These are phyloP conservation scores for Agaricales sp. DNA, from an alignment of 1,284 basidiomycete genomes.

Conservation along the genomic window DNA sequence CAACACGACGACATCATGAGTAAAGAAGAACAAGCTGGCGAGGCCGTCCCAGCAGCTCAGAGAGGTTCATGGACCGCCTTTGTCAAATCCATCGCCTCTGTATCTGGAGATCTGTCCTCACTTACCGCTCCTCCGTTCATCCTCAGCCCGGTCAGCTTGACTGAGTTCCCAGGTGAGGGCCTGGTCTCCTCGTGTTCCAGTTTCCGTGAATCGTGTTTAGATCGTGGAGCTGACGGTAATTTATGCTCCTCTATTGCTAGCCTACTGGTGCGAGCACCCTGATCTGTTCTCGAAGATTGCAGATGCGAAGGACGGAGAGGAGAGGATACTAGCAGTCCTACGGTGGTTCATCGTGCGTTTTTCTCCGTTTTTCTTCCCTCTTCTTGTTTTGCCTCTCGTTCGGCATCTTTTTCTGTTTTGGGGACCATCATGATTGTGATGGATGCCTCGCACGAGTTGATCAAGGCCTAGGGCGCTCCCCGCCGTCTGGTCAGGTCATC, in stretches of 20 bases:
- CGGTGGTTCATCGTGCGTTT: slow-evolving; percentile 83
- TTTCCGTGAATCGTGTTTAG: slow-evolving; percentile 5
- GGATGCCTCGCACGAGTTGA: too few species aligned
- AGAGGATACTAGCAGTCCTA: slow-evolving; percentile 67
- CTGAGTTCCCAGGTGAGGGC: slow-evolving; percentile 73
- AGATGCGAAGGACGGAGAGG: slow-evolving; percentile 61
- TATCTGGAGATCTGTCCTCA: slow-evolving; percentile 88
- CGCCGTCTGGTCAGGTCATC: not conserved
- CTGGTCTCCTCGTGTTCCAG: not conserved
- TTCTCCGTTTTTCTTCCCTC: slow-evolving; percentile 1
- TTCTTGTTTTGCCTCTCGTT: not conserved
- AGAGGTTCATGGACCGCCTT: slow-evolving; percentile 71
- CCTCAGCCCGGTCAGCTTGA: slow-evolving; percentile 75
- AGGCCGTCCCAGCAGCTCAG: slow-evolving; percentile 68
- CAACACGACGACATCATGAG: not conserved
- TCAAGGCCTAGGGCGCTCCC: too few species aligned
- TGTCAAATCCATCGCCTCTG: slow-evolving; percentile 77
- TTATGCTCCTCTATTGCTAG: slow-evolving; percentile 31
- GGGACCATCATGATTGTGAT: too few species aligned
- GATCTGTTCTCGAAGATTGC: slow-evolving; percentile 78
- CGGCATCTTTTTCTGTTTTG: not conserved
- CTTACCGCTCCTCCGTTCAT: slow-evolving; percentile 96
- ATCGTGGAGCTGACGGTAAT: not conserved
- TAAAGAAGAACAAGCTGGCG: slow-evolving; percentile 2
- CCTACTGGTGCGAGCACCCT: slow-evolving; percentile 90